Percentiles rank a stretch among this genome's conserved stretches.
Conservation (phyloP, 2,329 filamentous ascomycete species). For the Sphaceloma murrayae region DNA sequence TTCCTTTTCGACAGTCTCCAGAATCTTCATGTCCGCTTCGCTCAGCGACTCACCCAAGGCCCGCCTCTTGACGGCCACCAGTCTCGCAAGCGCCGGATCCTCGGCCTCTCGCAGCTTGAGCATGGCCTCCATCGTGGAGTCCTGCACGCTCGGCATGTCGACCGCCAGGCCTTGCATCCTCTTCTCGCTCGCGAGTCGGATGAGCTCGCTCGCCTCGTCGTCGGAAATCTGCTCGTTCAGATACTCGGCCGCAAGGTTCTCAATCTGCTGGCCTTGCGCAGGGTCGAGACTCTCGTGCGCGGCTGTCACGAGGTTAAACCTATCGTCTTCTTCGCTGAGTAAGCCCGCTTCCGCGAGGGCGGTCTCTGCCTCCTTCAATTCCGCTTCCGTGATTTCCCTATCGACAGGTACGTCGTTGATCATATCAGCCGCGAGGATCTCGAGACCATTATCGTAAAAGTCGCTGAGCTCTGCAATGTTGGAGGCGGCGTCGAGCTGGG, state of each 20-base stretch:
- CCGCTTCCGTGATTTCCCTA: constrained; percentile 3
- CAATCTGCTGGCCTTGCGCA: constrained; percentile 11
- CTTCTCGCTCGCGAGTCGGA: constrained; percentile 4
- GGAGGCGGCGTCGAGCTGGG: constrained; percentile 13
- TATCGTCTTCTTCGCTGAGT: too few species aligned
- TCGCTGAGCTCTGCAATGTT: constrained; percentile 17
- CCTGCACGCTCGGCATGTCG: constrained; percentile 11
- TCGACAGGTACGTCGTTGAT: constrained; percentile 5
- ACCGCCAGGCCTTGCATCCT: constrained; percentile 12
- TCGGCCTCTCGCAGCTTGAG: constrained; percentile 16
- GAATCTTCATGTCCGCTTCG: constrained; percentile 15
- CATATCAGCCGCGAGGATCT: constrained; percentile 16
- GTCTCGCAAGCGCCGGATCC: constrained; percentile 15
- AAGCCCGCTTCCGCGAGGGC: constrained; percentile 3
- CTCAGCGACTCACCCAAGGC: constrained; percentile 17
- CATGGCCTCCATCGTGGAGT: constrained; percentile 6
- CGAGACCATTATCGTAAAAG: constrained; percentile 14
- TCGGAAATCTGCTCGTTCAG: constrained; percentile 17
- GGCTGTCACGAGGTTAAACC: too few species aligned
- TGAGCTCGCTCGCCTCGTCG: constrained; percentile 16
- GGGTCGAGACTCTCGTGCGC: constrained; percentile 1
- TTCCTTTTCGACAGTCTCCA: constrained; percentile 6
- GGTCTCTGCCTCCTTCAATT: constrained; percentile 12
- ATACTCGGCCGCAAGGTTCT: constrained; percentile 13
- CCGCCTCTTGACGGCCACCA: constrained; percentile 18